Evolutionary conservation across 495 filamentous ascomycete species (phyloP).

Genomic region (Opeltia flavorubescens): DNA sequence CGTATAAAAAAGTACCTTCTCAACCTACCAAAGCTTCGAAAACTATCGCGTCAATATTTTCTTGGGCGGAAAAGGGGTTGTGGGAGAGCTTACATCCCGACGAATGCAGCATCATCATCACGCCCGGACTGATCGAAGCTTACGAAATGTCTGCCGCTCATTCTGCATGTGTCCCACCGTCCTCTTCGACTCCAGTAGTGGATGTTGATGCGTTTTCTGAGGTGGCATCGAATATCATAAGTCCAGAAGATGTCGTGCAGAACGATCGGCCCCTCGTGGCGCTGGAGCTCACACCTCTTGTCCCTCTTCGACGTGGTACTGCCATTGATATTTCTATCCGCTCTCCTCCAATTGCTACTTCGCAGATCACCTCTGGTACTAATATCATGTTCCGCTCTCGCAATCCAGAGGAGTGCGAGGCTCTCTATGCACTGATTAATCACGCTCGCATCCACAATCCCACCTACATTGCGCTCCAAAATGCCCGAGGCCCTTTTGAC

Average conservation of each 20-base stretch:
- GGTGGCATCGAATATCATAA: slow-evolving; percentile 21
- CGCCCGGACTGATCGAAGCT: slow-evolving; percentile 75
- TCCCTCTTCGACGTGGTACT: slow-evolving; percentile 75
- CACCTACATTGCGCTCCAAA: slow-evolving; percentile 72
- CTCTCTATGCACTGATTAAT: slow-evolving; percentile 72
- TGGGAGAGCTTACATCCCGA: slow-evolving; percentile 70
- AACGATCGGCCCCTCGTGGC: slow-evolving; percentile 52
- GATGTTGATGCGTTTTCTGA: slow-evolving; percentile 12
- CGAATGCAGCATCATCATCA: slow-evolving; percentile 67
- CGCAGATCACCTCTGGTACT: slow-evolving; percentile 52
- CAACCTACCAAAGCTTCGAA: slow-evolving; percentile 43
- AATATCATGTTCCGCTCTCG: slow-evolving; percentile 84
- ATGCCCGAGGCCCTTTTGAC: slow-evolving; percentile 33
- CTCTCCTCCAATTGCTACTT: slow-evolving; percentile 59
- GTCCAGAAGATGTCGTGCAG: slow-evolving; percentile 25
- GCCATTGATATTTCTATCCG: slow-evolving; percentile 88
- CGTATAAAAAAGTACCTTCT: slow-evolving; percentile 41
- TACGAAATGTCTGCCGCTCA: slow-evolving; percentile 47
- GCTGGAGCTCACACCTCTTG: slow-evolving; percentile 74
- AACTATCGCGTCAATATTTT: slow-evolving; percentile 64
- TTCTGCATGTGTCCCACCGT: slow-evolving; percentile 16
- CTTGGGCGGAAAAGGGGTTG: slow-evolving; percentile 66
- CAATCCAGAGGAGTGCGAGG: slow-evolving; percentile 59
- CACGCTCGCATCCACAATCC: slow-evolving; percentile 73
- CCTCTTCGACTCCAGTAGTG: slow-evolving; percentile 8